A percentile compares a stretch with the other conserved stretches of the same genome.
Conservation (phyloP, 768 basidiomycete genomes). For the Dioszegia crocea region DNA sequence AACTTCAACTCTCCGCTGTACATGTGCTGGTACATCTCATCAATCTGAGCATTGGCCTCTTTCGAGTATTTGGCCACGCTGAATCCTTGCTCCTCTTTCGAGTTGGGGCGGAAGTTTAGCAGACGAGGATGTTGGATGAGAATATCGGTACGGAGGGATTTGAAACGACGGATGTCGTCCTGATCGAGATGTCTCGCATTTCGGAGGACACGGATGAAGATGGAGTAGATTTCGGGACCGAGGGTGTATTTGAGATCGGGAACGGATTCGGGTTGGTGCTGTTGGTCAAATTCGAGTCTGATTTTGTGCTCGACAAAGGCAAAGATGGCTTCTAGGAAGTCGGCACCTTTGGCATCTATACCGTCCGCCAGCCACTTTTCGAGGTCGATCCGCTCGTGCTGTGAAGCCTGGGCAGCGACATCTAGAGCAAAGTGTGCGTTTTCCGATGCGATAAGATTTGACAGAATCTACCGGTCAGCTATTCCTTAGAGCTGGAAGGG, state of each 20-base stretch:
- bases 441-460: conserved; percentile 81
- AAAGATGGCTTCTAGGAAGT: conserved; percentile 81
- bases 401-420: conserved; percentile 86
- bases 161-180: conserved; percentile 76
- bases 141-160: conserved; percentile 87
- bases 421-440: conserved; percentile 88
- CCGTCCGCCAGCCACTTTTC: conserved; percentile 95
- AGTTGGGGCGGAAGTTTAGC: conserved; percentile 78
- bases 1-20: conserved; percentile 91
- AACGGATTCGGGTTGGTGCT: conserved; percentile 59
- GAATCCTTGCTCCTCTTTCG: conserved; percentile 86
- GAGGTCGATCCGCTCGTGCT: conserved; percentile 87
- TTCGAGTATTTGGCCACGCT: conserved; percentile 78
- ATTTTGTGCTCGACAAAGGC: conserved; percentile 89
- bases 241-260: conserved; percentile 26
- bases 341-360: conserved; percentile 71
- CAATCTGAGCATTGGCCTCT: conserved; percentile 89
- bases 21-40: conserved; percentile 95
- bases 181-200: conserved; percentile 72
- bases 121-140: conserved; percentile 92
- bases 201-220: conserved; percentile 83
- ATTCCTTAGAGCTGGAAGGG: neutral
- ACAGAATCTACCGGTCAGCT: conserved; percentile 61
- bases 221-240: conserved; percentile 62
- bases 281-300: conserved; percentile 77